Conservation (phyloP, 108 stramenopile genomes). For the Cyclotella kingstonii region DNA sequence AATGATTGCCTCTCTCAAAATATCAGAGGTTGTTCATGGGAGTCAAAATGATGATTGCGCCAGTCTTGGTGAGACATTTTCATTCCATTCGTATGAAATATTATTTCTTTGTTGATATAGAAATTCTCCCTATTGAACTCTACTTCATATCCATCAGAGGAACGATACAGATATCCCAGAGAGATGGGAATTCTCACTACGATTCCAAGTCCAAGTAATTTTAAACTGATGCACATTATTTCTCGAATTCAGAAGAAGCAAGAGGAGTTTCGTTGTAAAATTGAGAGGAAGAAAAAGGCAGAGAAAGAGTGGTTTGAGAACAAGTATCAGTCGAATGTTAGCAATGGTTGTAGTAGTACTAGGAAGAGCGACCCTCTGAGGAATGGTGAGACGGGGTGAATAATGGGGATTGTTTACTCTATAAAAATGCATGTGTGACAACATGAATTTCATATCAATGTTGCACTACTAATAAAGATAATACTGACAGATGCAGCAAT, state of each 20-base stretch:
- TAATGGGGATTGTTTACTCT: no score
- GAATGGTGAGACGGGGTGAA: no score
- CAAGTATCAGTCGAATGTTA: constrained; percentile 56
- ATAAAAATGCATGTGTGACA: no score
- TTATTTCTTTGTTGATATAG: background rate
- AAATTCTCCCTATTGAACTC: background rate
- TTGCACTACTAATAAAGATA: no score
- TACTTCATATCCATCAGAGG: constrained; percentile 17
- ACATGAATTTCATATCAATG: no score
- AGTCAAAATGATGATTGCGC: constrained; percentile 46
- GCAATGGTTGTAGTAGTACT: no score
- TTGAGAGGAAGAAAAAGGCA: constrained; percentile 76
- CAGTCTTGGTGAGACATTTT: constrained; percentile 10
- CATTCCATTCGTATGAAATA: background rate
- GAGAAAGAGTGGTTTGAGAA: constrained; percentile 75
- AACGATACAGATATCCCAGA: constrained; percentile 58
- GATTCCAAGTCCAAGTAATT: constrained; percentile 57
- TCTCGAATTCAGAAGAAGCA: constrained; percentile 75
- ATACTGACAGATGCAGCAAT: no score
- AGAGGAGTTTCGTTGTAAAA: constrained; percentile 64
- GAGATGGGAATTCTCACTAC: constrained; percentile 57
- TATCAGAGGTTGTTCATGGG: constrained; percentile 72
- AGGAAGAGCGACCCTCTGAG: no score
- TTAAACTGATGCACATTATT: constrained; percentile 64
- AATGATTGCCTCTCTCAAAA: constrained; percentile 85